Conservation (phyloP, 768 basidiomycete genomes). For the Pholiota molesta region DNA sequence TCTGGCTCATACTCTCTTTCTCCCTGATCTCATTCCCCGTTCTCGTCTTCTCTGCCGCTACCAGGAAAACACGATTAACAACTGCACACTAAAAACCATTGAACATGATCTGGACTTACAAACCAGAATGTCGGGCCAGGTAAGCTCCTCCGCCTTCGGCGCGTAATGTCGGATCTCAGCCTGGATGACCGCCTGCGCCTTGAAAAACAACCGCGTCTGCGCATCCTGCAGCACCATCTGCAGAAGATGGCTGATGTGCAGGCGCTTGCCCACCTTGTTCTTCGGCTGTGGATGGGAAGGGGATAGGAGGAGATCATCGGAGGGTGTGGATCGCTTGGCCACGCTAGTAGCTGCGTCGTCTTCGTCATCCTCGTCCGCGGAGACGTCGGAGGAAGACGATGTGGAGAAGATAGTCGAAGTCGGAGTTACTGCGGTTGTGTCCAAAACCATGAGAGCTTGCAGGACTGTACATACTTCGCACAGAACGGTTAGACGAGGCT, state of each 20-base stretch:
- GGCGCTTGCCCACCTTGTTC: constrained; percentile 36
- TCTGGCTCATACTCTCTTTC: constrained; percentile 67
- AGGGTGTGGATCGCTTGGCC: constrained; percentile 19
- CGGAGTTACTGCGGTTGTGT: constrained; percentile 47
- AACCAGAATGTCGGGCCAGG: constrained; percentile 83
- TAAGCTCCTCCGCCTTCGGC: constrained; percentile 77
- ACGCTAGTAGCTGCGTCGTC: constrained; percentile 31
- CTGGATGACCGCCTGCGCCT: constrained; percentile 91
- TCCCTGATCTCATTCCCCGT: constrained; percentile 56
- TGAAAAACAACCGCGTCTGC: constrained; percentile 94
- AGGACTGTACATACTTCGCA: constrained; percentile 97
- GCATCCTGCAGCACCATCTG: constrained; percentile 95
- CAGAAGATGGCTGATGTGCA: constrained; percentile 82
- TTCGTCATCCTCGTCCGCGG: constrained; percentile 22
- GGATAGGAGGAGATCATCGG: background rate
- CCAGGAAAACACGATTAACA: background rate
- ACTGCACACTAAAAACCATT: constrained; percentile 1
- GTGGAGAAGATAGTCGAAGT: constrained; percentile 15
- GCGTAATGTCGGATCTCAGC: constrained; percentile 85
- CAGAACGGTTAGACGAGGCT: constrained; percentile 82
- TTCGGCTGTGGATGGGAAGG: constrained; percentile 1
- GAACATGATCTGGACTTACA: constrained; percentile 43
- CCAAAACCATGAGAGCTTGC: constrained; percentile 94
- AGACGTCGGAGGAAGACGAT: constrained; percentile 3
- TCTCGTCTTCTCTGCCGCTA: constrained; percentile 49